Evolutionary conservation across 2,329 filamentous ascomycete genomes (phyloP).

Genomic region (Daldinia eschscholtzii): DNA sequence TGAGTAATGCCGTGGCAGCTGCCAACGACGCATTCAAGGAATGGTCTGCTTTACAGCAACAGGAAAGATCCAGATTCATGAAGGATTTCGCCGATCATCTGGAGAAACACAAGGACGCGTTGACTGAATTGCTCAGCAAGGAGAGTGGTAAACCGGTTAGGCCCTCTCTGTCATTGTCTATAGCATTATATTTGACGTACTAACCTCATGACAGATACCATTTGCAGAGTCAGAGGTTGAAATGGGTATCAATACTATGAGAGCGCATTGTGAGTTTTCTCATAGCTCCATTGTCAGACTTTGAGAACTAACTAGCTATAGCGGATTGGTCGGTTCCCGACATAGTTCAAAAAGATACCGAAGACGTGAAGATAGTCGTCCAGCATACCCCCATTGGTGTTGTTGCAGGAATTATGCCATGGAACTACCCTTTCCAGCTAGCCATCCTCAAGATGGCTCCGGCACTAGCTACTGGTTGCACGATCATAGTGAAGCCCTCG

Average conservation of each 20-base stretch:
- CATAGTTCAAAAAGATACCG: not conserved
- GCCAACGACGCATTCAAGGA: not conserved
- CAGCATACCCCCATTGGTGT: constrained; percentile 54
- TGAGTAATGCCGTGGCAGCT: not conserved
- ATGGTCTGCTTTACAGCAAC: not conserved
- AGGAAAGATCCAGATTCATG: constrained; percentile 1
- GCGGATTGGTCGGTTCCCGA: constrained; percentile 6
- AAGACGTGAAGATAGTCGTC: not conserved
- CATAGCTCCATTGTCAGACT: not conserved
- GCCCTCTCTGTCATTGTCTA: not conserved
- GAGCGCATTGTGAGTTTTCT: not conserved
- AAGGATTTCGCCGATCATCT: not conserved
- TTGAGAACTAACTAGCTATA: not conserved
- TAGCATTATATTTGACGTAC: not conserved
- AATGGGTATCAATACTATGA: constrained; percentile 7
- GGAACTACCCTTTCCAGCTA: constrained; percentile 70
- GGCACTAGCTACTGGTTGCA: constrained; percentile 68
- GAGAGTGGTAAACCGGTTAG: constrained; percentile 4
- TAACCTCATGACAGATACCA: not conserved
- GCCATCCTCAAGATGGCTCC: constrained; percentile 67
- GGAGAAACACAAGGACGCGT: not conserved
- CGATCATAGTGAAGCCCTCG: constrained; percentile 69
- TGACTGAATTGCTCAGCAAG: not conserved
- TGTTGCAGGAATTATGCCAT: constrained; percentile 64
- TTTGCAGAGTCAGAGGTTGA: constrained; percentile 1